Evolutionary conservation across 495 filamentous ascomycete genomes (phyloP), one percentile per base, ranked within the genome.

Genomic region (Talaromyces nanjingensis): DNA sequence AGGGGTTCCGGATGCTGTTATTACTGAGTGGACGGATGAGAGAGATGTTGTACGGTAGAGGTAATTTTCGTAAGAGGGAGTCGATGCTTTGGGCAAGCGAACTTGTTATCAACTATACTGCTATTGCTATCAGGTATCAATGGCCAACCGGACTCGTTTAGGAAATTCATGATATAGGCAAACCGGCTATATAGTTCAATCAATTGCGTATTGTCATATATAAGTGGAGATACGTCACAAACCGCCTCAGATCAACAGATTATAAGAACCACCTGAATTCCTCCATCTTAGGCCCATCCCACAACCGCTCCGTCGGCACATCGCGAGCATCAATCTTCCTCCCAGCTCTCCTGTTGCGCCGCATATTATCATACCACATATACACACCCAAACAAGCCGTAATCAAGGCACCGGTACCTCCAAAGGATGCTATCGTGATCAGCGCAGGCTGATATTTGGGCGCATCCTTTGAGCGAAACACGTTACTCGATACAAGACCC

Each of bases 381-480:
- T 79, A 92, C 0, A 79, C 59, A 2, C 89, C 89, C 64, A 92
- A 70, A 16, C 72, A 65, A 3, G 80, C 72, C 0, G 89, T 83
- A 24, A 91, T 68, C 0, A 86, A 59, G 6, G 83, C 79, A 0
- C 90, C 90, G 0, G 76, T 76, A 0, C 81, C 90, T 0, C 90
- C 89, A 69, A 92, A 92, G 4, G 83, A 85, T 1, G 86, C 89
- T 1, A 89, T 89, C 0, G 89, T 92, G 55, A 86, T 82, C 60
- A 92, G 72, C 0, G 90, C 89, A 0, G 89, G 89, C 37, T 87
- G 79, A 64, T 93, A 92, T 65, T 90, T 87, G 0, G 90, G 90
- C 16, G 83, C 81, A 66, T 91, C 88, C 65, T 88, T 71, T 12
- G 76, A 75, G n/a, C 83, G 84, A 77, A 93, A 93, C 66, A 91